Evolutionary conservation across 2,329 filamentous ascomycete genomes (phyloP).

Genomic region (Nemania abortiva): DNA sequence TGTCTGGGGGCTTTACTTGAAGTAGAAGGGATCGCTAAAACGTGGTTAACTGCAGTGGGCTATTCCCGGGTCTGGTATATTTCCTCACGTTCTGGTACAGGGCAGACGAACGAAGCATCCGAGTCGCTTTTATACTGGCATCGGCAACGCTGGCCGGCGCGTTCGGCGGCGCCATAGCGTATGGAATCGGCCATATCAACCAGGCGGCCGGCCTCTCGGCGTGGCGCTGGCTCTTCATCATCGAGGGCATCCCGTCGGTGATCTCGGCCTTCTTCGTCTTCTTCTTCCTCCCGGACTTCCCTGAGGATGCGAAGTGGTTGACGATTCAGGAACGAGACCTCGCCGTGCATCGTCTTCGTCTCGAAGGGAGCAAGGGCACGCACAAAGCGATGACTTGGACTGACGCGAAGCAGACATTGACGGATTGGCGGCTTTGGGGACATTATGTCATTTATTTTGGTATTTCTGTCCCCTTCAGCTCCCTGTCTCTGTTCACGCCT

Average conservation of each 20-base stretch:
- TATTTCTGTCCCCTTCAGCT: conserved; percentile 53
- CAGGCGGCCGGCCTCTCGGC: conserved; percentile 69
- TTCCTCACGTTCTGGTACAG: conserved; percentile 82
- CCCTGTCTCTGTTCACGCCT: conserved; percentile 62
- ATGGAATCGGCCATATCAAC: conserved; percentile 79
- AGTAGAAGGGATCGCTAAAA: conserved; percentile 60
- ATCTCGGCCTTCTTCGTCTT: conserved; percentile 67
- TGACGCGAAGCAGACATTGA: conserved; percentile 77
- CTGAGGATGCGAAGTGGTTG: conserved; percentile 74
- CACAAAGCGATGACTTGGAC: conserved; percentile 73
- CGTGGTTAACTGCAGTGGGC: conserved; percentile 54
- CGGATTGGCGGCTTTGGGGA: conserved; percentile 76
- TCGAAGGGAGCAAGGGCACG: conserved; percentile 65
- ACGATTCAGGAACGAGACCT: conserved; percentile 67
- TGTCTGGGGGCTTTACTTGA: background rate
- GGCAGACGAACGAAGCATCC: conserved; percentile 75
- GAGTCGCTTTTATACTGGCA: conserved; percentile 77
- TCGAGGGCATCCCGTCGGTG: conserved; percentile 58
- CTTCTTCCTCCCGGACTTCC: conserved; percentile 74
- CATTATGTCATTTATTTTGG: conserved; percentile 67
- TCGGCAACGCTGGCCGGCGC: conserved; percentile 77
- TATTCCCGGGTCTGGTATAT: conserved; percentile 74
- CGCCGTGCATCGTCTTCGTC: conserved; percentile 56
- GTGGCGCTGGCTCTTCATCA: conserved; percentile 77
- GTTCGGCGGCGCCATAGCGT: conserved; percentile 79